Conservation (phyloP, 2,329 filamentous ascomycete species). For the Beauveria varroae region DNA sequence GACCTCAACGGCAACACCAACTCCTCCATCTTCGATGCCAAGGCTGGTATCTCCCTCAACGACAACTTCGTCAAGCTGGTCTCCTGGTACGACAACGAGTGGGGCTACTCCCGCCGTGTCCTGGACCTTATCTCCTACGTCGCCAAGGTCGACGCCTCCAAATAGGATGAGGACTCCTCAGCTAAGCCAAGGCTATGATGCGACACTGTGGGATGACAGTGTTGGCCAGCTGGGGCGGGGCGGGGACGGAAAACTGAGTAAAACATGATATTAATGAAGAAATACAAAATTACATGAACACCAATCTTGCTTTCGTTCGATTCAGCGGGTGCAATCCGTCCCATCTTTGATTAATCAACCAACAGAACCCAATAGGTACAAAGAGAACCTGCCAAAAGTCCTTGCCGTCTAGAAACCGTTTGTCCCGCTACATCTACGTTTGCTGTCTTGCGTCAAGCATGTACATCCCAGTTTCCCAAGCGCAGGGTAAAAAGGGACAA, state of each 20-base stretch:
- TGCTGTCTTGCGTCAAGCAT: no score
- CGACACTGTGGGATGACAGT: slow-evolving; percentile 12
- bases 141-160: slow-evolving; percentile 63
- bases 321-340: no score
- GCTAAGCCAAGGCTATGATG: slow-evolving; percentile 17
- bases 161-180: slow-evolving; percentile 28
- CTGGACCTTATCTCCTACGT: slow-evolving; percentile 75
- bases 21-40: slow-evolving; percentile 99
- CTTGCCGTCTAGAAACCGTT: neutral
- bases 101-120: slow-evolving; percentile 97
- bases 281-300: slow-evolving; percentile 11
- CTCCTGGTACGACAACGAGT: slow-evolving; percentile 99
- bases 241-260: slow-evolving; percentile 11
- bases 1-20: slow-evolving; percentile 87
- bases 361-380: no score
- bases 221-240: slow-evolving; percentile 9
- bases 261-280: slow-evolving; percentile 14
- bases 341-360: no score
- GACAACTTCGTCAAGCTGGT: slow-evolving; percentile 98
- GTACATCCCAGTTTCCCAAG: no score
- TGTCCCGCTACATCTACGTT: no score
- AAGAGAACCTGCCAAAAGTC: no score
- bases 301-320: neutral
- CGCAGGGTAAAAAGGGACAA: neutral
- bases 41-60: slow-evolving; percentile 98